Evolutionary conservation across 2,329 filamentous ascomycete genomes (phyloP).

Genomic region (Zasmidium citrigriseum): DNA sequence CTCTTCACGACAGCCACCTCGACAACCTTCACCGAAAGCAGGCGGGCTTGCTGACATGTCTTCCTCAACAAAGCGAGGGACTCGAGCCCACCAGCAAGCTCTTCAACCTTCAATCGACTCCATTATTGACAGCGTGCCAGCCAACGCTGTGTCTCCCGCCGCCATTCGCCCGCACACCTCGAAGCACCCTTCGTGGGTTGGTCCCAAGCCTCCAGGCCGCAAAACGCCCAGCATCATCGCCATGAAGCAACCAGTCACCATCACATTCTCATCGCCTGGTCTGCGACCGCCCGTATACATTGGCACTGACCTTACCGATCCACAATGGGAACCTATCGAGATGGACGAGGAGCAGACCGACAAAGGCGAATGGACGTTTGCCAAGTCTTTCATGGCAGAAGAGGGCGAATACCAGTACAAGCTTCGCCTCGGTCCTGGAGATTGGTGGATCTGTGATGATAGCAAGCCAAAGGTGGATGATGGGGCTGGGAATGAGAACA

Average conservation of each 20-base stretch:
- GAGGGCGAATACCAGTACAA: conserved; percentile 72
- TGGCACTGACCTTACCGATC: conserved; percentile 67
- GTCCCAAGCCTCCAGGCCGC: conserved; percentile 21
- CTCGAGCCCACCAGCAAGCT: neutral
- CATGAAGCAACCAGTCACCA: conserved; percentile 49
- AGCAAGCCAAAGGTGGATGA: conserved; percentile 57
- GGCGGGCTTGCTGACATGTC: conserved; percentile 9
- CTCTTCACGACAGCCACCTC: neutral
- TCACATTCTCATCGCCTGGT: conserved; percentile 63
- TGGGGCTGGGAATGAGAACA: conserved; percentile 56
- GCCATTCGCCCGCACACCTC: conserved; percentile 7
- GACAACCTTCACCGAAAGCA: neutral
- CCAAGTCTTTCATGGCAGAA: conserved; percentile 56
- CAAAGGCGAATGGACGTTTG: conserved; percentile 58
- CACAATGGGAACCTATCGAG: conserved; percentile 67
- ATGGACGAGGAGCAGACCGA: conserved; percentile 58
- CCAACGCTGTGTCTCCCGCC: conserved; percentile 1
- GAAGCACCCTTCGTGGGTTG: conserved; percentile 32
- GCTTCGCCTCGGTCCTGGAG: conserved; percentile 65
- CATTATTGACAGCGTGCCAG: conserved; percentile 9
- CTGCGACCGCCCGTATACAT: conserved; percentile 69
- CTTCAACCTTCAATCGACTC: conserved; percentile 14
- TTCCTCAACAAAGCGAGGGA: conserved; percentile 2
- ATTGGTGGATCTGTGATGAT: conserved; percentile 72
- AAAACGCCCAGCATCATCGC: conserved; percentile 15